Conservation (phyloP, 495 filamentous ascomycete species). For the Aspergillus indologenus region DNA sequence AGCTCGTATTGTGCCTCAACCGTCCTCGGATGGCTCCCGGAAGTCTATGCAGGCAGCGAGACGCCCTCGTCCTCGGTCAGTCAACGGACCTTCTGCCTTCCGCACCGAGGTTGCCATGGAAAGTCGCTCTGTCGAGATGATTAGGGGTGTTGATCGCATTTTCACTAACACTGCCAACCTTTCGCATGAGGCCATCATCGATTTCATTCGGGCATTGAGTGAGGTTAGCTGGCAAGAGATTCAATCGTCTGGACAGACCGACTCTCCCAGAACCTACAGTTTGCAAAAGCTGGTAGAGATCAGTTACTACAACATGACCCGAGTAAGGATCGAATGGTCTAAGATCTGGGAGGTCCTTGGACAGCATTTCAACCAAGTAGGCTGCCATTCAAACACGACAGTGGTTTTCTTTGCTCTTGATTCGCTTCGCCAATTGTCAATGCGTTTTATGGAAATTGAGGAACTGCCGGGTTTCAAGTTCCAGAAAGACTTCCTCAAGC, state of each 20-base stretch:
- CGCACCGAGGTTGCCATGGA: conserved; percentile 86
- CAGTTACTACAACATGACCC: conserved; percentile 98
- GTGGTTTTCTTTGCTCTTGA: conserved; percentile 98
- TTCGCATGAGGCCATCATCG: conserved; percentile 92
- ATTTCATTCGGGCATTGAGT: conserved; percentile 89
- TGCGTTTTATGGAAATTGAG: conserved; percentile 98
- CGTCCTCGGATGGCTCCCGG: conserved; percentile 47
- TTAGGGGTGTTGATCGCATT: conserved; percentile 89
- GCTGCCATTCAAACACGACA: conserved; percentile 89
- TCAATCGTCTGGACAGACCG: conserved; percentile 89
- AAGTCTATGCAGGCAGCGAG: conserved; percentile 64
- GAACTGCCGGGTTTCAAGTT: conserved; percentile 99
- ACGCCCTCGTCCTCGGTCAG: conserved; percentile 62
- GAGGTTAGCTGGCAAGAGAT: conserved; percentile 99
- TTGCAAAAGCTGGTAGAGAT: conserved; percentile 98
- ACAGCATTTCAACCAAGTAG: conserved; percentile 96
- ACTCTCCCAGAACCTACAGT: conserved; percentile 92
- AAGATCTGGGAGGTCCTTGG: conserved; percentile 95
- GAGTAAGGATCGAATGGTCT: conserved; percentile 97
- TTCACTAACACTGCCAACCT: conserved; percentile 95
- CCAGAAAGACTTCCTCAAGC: conserved; percentile 98
- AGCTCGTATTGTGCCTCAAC: conserved; percentile 63
- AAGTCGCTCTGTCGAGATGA: conserved; percentile 84
- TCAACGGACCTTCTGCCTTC: conserved; percentile 63
- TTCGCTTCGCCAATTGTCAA: conserved; percentile 89